Conservation (phyloP, 2,329 filamentous ascomycete species). For the Drechslerella stenobrocha region DNA sequence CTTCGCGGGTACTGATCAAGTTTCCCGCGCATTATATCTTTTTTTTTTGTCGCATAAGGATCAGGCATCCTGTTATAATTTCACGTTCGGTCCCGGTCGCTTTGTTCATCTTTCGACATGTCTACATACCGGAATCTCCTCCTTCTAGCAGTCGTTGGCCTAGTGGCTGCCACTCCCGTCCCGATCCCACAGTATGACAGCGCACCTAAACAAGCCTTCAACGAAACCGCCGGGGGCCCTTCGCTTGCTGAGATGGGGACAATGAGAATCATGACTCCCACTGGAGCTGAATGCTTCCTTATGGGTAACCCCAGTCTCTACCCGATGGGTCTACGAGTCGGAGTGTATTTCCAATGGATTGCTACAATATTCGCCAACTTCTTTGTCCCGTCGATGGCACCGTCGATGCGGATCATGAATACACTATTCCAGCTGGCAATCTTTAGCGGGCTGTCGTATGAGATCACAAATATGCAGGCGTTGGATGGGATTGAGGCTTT, state of each 20-base stretch:
- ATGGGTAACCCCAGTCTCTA: conserved; percentile 39
- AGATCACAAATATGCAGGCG: conserved; percentile 34
- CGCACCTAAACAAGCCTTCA: conserved; percentile 15
- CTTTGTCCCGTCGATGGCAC: conserved; percentile 39
- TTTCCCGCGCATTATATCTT: conserved; percentile 1
- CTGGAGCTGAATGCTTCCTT: conserved; percentile 40
- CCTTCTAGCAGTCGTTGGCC: conserved; percentile 25
- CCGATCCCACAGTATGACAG: conserved; percentile 43
- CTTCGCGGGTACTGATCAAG: neutral
- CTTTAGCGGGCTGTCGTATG: conserved; percentile 40
- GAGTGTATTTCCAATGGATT: conserved; percentile 47
- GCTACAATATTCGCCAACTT: conserved; percentile 48
- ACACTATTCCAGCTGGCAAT: conserved; percentile 39
- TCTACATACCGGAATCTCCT: conserved; percentile 40
- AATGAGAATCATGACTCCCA: conserved; percentile 36
- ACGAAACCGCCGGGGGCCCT: conserved; percentile 36
- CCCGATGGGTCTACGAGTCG: conserved; percentile 38
- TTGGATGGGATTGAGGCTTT: conserved; percentile 45
- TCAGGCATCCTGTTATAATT: conserved; percentile 29
- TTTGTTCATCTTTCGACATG: conserved; percentile 23
- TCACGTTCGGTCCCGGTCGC: neutral
- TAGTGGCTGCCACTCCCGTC: conserved; percentile 19
- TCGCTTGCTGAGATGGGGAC: conserved; percentile 33
- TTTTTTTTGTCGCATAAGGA: conserved; percentile 18
- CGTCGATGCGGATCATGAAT: conserved; percentile 46